These are phyloP conservation scores for Trichoderma aggressivum DNA, from an alignment of 2,329 filamentous ascomycete species.

Conservation along the genomic window DNA sequence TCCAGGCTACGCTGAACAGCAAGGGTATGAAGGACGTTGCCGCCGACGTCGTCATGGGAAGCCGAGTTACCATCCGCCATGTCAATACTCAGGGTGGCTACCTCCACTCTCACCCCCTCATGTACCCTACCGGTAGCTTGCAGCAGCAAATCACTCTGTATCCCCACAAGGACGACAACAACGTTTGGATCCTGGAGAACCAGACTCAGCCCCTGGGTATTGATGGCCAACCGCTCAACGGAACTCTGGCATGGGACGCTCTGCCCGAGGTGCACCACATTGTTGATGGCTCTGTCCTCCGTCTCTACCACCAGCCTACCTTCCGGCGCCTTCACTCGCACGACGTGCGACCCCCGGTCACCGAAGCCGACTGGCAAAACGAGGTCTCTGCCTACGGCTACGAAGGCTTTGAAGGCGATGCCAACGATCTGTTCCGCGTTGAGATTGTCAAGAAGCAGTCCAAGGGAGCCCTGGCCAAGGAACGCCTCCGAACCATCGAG, in stretches of 20 bases:
- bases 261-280: constrained; percentile 64
- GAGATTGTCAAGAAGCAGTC: constrained; percentile 94
- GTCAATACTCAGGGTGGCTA: constrained; percentile 98
- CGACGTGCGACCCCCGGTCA: constrained; percentile 82
- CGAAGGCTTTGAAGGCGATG: constrained; percentile 93
- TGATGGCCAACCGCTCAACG: constrained; percentile 73
- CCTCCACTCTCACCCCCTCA: constrained; percentile 91
- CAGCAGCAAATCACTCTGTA: constrained; percentile 98
- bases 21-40: constrained; percentile 96
- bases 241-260: constrained; percentile 79
- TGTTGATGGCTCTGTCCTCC: constrained; percentile 74
- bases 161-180: constrained; percentile 99
- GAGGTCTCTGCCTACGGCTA: constrained; percentile 97
- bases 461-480: constrained; percentile 71
- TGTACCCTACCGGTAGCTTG: constrained; percentile 97
- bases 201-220: constrained; percentile 83
- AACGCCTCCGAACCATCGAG: constrained; percentile 86
- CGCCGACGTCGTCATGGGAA: constrained; percentile 86
- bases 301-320: constrained; percentile 79
- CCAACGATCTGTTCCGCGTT: constrained; percentile 91
- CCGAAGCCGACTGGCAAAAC: constrained; percentile 89
- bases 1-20: constrained; percentile 93
- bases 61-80: constrained; percentile 81
- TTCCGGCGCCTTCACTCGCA: constrained; percentile 93
- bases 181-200: constrained; percentile 90